Base-by-base conservation (phyloP, 2,329 filamentous ascomycete genomes). In the Passalora sequoiae region DNA sequence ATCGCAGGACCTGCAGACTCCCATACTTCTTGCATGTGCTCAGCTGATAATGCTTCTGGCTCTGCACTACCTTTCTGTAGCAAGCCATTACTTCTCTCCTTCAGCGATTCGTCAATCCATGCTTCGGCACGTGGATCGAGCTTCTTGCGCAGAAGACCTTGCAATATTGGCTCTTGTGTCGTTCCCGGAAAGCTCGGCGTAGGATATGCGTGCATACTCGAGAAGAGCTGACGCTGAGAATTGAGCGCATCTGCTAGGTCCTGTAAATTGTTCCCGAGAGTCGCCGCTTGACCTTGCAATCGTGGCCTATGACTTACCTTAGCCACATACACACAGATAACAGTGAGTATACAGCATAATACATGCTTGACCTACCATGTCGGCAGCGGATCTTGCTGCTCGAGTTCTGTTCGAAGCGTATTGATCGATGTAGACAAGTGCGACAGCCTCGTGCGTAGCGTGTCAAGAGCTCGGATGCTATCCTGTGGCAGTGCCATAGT, bases 91-190 rank as follows among this genome's bases (percentile, higher is more conserved):
- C 43, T 45, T 7, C 29, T 28, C 7, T 40, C 31, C 40, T 53
- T 10, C 21, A 52, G 27, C 16, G 48, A 44, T 28, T 80, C 70
- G 16, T 80, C 76, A 19, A 91, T 80, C 68, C 83, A 82, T 44
- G 81, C 79, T 60, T 89, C 85, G 13, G 89, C 81, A 17, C 78
- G 74, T 0, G 86, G 86, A 54, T 92, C 87, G 37, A 89, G 75
- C 62, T 92, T 92, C 67, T 92, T 94, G 28, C 87, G 82, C 22
- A 94, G 71, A 2, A 94, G 72, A 56, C 83, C 78, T 19, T 77
- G 73, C 1, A 91, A 73, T 3, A 86, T 72, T 1, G 62, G 68
- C 62, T 66, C 61, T 76, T 82, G 55, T 76, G 81, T 27, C 79
- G 83, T 4, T 15, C 61, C 64, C 80, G 88, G 66, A 78, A 92